phyloP scores from a whole-genome alignment of 2,329 filamentous ascomycete species.

The Colletotrichum sp. region DNA sequence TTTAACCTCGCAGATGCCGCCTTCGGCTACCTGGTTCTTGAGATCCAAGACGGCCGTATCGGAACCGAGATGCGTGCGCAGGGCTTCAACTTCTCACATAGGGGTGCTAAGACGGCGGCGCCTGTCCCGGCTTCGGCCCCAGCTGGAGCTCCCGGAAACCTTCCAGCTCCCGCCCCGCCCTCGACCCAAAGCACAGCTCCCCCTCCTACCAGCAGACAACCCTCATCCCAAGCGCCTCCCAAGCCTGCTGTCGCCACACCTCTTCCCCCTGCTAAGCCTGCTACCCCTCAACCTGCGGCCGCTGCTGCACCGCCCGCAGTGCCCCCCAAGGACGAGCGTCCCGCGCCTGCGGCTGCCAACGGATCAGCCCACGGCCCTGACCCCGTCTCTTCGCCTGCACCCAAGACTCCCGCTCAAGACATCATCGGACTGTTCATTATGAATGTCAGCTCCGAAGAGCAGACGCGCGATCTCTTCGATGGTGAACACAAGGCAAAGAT shows the following conservation, averaged over 20 bases:
- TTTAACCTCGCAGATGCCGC: constrained; percentile 98
- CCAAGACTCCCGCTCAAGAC: constrained; percentile 66
- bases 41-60: constrained; percentile 94
- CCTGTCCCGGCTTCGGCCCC: constrained; percentile 40
- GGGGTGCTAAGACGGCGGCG: constrained; percentile 74
- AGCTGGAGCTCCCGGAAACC: constrained; percentile 34
- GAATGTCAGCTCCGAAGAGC: constrained; percentile 83
- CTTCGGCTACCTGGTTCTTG: constrained; percentile 93
- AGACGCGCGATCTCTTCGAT: constrained; percentile 80
- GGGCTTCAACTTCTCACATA: constrained; percentile 98
- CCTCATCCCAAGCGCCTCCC: constrained; percentile 37
- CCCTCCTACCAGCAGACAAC: constrained; percentile 39
- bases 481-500: constrained; percentile 87
- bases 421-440: constrained; percentile 90
- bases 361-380: constrained; percentile 59
- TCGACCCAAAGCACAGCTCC: constrained; percentile 39
- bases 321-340: constrained; percentile 64
- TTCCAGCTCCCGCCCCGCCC: constrained; percentile 39
- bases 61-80: constrained; percentile 99
- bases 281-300: constrained; percentile 56
- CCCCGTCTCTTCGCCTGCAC: constrained; percentile 60
- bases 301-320: constrained; percentile 43
- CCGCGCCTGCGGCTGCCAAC: constrained; percentile 51
- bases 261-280: constrained; percentile 41
- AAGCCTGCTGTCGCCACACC: constrained; percentile 48